phyloP scores from a whole-genome alignment of 768 basidiomycete species.

The Pleurotus salmoneostramineus region DNA sequence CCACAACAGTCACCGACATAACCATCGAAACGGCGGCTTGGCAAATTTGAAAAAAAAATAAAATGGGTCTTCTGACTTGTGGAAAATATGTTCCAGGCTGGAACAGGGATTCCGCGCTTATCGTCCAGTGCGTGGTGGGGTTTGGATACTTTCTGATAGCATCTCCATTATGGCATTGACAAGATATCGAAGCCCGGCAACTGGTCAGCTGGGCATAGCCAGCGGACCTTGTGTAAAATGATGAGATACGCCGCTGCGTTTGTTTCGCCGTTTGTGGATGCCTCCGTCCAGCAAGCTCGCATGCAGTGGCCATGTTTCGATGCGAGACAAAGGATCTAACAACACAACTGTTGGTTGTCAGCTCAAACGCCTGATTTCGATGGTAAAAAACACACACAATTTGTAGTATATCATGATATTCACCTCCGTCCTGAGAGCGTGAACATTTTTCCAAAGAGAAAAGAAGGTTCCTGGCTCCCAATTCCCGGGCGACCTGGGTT shows the following conservation, averaged over 20 bases:
- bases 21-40: too few species aligned
- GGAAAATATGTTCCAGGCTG: too few species aligned
- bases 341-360: slow-evolving; percentile 6
- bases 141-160: too few species aligned
- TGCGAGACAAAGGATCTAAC: neutral
- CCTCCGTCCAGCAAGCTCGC: neutral
- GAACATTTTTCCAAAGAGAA: neutral
- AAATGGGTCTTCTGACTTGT: too few species aligned
- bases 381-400: too few species aligned
- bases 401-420: too few species aligned
- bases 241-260: neutral
- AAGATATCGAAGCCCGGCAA: neutral
- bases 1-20: too few species aligned
- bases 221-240: neutral
- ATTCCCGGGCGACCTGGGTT: neutral
- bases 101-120: too few species aligned
- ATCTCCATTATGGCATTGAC: neutral
- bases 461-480: neutral
- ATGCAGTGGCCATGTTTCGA: neutral
- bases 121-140: too few species aligned
- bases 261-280: neutral
- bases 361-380: too few species aligned
- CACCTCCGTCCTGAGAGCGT: too few species aligned
- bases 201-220: neutral
- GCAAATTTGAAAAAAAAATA: too few species aligned